These are phyloP conservation scores for Pholiota adiposa DNA, from an alignment of 1,284 basidiomycete genomes.

Conservation along the genomic window DNA sequence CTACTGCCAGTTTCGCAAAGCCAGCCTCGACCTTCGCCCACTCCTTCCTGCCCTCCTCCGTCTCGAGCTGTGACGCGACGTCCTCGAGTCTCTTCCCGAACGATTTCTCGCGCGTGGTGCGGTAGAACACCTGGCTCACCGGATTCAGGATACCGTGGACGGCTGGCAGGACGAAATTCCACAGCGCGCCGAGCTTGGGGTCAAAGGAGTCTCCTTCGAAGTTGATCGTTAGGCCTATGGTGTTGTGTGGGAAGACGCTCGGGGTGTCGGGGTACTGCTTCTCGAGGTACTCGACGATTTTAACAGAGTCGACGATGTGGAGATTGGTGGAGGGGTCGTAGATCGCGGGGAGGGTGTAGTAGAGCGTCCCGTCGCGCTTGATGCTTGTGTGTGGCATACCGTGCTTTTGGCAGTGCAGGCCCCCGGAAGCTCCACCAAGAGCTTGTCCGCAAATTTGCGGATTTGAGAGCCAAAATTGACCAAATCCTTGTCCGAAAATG, in stretches of 20 bases:
- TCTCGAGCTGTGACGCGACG: slow-evolving; percentile 25
- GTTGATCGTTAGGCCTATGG: slow-evolving; percentile 7
- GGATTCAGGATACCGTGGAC: slow-evolving; percentile 31
- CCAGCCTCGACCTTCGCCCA: slow-evolving; percentile 36
- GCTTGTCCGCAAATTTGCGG: slow-evolving; percentile 45
- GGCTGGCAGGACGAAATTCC: slow-evolving; percentile 19
- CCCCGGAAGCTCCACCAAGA: slow-evolving; percentile 47
- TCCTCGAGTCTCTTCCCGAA: slow-evolving; percentile 38
- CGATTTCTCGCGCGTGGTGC: slow-evolving; percentile 33
- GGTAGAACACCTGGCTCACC: slow-evolving; percentile 40
- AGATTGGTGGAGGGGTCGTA: slow-evolving; percentile 37
- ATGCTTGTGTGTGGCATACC: slow-evolving; percentile 38
- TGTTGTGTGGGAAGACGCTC: slow-evolving; percentile 27
- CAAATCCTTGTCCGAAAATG: too few relatives aligned
- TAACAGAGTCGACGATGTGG: slow-evolving; percentile 42
- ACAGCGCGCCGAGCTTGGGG: slow-evolving; percentile 18
- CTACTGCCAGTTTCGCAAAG: slow-evolving; percentile 33
- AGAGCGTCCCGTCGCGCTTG: slow-evolving; percentile 21
- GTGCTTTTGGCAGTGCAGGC: slow-evolving; percentile 30
- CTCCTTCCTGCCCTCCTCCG: slow-evolving; percentile 27
- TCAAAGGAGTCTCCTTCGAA: slow-evolving; percentile 30
- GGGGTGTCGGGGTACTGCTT: slow-evolving; percentile 47
- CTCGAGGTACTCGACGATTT: slow-evolving; percentile 53
- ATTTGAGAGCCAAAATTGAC: too few relatives aligned
- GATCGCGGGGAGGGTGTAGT: slow-evolving; percentile 46